Conservation (phyloP, 371 early-diverging fungal species). For the Lichtheimia ornata region DNA sequence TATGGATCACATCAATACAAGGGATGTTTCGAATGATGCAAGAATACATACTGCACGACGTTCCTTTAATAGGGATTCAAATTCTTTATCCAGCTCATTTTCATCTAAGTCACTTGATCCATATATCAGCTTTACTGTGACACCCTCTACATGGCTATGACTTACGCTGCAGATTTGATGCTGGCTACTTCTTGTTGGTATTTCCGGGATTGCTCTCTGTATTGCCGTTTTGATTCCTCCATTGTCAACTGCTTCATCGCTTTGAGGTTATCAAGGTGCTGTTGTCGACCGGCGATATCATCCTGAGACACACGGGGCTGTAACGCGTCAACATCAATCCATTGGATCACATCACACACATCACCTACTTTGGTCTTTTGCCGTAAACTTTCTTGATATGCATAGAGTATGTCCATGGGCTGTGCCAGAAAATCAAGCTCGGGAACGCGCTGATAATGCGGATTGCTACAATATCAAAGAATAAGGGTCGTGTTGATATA, state of each 20-base stretch:
- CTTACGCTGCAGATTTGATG: no score
- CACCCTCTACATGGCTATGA: no score
- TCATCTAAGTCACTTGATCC: background rate
- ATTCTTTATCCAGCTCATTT: slow-evolving; percentile 6
- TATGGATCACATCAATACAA: background rate
- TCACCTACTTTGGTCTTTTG: background rate
- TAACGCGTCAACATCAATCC: background rate
- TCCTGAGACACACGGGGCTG: background rate
- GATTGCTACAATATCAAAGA: slow-evolving; percentile 5
- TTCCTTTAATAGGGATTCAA: slow-evolving; percentile 1
- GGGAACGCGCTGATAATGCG: slow-evolving; percentile 1
- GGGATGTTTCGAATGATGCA: no score
- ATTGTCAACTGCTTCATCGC: background rate
- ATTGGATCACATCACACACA: background rate
- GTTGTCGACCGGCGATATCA: background rate
- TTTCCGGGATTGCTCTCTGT: background rate
- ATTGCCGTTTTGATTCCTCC: background rate
- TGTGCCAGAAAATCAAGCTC: background rate
- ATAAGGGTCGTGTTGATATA: background rate
- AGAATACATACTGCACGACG: slow-evolving; percentile 3
- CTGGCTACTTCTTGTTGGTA: background rate
- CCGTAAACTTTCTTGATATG: slow-evolving; percentile 1
- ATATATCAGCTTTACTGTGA: no score
- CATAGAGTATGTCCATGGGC: background rate
- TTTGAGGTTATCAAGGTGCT: background rate